Base-by-base conservation (phyloP, 1,284 basidiomycete genomes). In the Lentinula novae-zelandiae region DNA sequence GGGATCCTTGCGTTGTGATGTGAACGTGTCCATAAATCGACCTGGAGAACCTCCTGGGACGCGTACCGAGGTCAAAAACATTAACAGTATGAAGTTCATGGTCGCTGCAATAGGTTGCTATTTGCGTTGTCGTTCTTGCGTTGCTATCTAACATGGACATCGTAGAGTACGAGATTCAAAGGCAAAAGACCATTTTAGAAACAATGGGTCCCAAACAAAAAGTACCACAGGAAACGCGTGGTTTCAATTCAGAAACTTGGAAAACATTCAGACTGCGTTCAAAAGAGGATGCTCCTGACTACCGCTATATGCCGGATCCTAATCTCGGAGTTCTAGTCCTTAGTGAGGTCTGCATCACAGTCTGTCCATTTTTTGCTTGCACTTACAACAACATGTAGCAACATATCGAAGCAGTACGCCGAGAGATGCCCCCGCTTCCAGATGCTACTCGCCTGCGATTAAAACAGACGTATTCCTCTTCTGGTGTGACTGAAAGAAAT, bases 221-320 rank as follows among this genome's bases (percentile, higher is more conserved):
- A 0, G 83, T 96, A 0, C 71, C 78, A 12, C 95, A 96, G 73
- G 94, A 98, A 74, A 99, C 97, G 1, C 84, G 95, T 33, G 94
- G 94, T 0, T 95, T 96, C 69, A 86, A 98, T 72, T 93, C 96
- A 71, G 77, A 87, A 58, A 86, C 80, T 2, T 89, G 89, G 10
- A 82, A 89, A 69, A 99, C 97, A 0, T 96, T 86, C 75, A 80
- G 79, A 20, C 75, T 98, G 61, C 83, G 97, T 48, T 87, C 85
- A 52, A 99, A 99, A 73, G 96, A 98, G 69, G 92, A 95, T 68
- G 90, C 94, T 0, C 92, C 92, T 4, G 96, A 99, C 71, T 99
- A 99, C 72, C 83, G 96, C 6, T 99, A 98, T 76, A 96, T 99
- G 94, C 97, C 97, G 0, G 97, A 99, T 71, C 89, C 94, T 0